Evolutionary conservation across 495 filamentous ascomycete species (phyloP).

Genomic region (Penicillium egyptiacum): DNA sequence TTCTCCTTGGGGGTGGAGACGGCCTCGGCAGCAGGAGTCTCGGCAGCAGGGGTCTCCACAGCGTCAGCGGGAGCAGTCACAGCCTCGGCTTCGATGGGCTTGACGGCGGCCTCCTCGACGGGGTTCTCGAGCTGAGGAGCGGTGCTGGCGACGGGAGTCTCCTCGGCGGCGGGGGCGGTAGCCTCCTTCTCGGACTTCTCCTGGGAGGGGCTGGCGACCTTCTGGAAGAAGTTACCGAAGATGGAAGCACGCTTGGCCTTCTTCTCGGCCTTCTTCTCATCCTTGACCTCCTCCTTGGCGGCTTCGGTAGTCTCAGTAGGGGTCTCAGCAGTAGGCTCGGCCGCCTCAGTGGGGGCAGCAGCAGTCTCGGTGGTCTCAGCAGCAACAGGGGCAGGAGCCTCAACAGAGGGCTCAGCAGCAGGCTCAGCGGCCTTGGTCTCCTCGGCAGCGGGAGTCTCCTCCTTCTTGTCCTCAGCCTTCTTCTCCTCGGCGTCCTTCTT

Average conservation of each 20-base stretch:
- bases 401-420: constrained; percentile 15
- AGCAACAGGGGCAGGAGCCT: constrained; percentile 28
- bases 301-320: constrained; percentile 26
- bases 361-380: constrained; percentile 30
- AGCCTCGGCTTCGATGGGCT: constrained; percentile 47
- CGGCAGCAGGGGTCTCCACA: constrained; percentile 40
- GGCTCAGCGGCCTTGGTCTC: constrained; percentile 30
- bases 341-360: constrained; percentile 19
- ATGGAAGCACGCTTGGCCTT: constrained; percentile 54
- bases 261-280: constrained; percentile 44
- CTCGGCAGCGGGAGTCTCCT: constrained; percentile 39
- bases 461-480: constrained; percentile 55
- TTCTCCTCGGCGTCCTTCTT: constrained; percentile 69
- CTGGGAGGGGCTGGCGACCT: constrained; percentile 51
- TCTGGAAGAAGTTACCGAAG: constrained; percentile 57
- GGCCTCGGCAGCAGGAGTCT: constrained; percentile 36
- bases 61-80: constrained; percentile 45
- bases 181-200: constrained; percentile 56
- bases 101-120: constrained; percentile 43
- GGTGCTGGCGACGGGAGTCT: constrained; percentile 44
- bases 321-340: constrained; percentile 23
- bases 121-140: constrained; percentile 55
- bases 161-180: constrained; percentile 43
- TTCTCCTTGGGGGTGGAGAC: constrained; percentile 47
- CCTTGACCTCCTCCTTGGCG: constrained; percentile 36